phyloP scores from a whole-genome alignment of 495 filamentous ascomycete genomes.

The Podospora pseudocomata region DNA sequence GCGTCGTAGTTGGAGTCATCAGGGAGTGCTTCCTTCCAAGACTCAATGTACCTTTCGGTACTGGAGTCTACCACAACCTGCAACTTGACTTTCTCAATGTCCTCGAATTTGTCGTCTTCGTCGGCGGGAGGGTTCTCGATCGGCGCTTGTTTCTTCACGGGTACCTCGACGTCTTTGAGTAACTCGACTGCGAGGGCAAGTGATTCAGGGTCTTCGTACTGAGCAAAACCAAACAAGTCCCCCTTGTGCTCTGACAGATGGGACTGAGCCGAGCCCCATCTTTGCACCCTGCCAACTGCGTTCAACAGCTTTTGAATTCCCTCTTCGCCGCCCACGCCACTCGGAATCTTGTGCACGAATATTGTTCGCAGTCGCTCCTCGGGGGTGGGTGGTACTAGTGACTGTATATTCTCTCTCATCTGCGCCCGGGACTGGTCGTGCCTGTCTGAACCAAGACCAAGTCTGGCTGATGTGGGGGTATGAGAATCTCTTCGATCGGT shows the following conservation, averaged over 20 bases:
- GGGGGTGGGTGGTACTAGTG: conserved; percentile 75
- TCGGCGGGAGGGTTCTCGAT: conserved; percentile 43
- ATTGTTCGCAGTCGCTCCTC: conserved; percentile 90
- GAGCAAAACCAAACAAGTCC: conserved; percentile 90
- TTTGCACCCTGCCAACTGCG: conserved; percentile 70
- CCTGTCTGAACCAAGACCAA: conserved; percentile 64
- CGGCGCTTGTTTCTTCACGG: conserved; percentile 64
- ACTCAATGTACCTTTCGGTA: conserved; percentile 74
- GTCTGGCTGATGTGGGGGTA: conserved; percentile 46
- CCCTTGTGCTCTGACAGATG: conserved; percentile 79
- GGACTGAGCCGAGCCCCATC: conserved; percentile 62
- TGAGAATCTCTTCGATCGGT: conserved; percentile 43
- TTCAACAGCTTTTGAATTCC: conserved; percentile 77
- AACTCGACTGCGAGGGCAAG: conserved; percentile 83
- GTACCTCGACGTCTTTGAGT: conserved; percentile 81
- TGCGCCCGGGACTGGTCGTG: conserved; percentile 66
- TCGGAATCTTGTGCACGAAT: conserved; percentile 82
- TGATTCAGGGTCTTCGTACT: conserved; percentile 91
- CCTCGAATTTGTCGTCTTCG: conserved; percentile 50
- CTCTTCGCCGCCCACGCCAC: conserved; percentile 71
- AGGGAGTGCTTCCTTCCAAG: conserved; percentile 62
- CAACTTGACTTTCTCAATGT: conserved; percentile 65
- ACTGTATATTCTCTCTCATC: conserved; percentile 70
- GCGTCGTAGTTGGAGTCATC: conserved; percentile 66
- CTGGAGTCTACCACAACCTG: conserved; percentile 78